Evolutionary conservation across 257 asterid genomes (phyloP).

Genomic region (Solanum pinnatisectum): DNA sequence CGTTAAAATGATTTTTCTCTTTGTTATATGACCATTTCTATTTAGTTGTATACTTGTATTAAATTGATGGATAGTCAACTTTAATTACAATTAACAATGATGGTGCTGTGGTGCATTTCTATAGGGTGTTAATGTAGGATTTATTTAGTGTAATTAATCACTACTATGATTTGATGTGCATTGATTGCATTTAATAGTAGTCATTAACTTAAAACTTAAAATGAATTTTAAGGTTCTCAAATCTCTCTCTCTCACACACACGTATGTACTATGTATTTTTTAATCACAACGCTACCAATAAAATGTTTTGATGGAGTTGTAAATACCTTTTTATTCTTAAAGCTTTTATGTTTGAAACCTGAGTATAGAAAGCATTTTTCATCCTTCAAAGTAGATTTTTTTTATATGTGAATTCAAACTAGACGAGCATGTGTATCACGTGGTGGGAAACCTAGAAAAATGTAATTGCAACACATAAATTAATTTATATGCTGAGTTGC

Average conservation of each 20-base stretch:
- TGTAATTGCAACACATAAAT: not conserved
- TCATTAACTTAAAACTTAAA: not conserved
- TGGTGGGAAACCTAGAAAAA: no score
- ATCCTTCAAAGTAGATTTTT: accelerated
- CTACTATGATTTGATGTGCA: not conserved
- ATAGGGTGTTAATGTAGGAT: no score
- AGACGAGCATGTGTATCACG: not conserved
- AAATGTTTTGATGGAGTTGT: accelerated
- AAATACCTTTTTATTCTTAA: no score
- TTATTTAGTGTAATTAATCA: not conserved
- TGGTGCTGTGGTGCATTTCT: not conserved
- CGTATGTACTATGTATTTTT: no score
- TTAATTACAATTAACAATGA: not conserved
- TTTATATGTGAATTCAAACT: no score
- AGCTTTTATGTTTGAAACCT: accelerated
- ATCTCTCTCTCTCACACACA: not conserved
- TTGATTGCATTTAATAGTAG: not conserved
- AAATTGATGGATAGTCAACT: not conserved
- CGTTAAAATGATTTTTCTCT: not conserved
- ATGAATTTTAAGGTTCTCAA: not conserved
- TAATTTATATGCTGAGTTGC: not conserved
- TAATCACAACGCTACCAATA: not conserved
- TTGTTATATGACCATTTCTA: not conserved
- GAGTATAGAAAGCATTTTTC: accelerated
- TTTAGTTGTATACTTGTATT: not conserved